These are phyloP conservation scores for Penicillium sp. DNA, from an alignment of 2,329 filamentous ascomycete genomes.

Conservation along the genomic window DNA sequence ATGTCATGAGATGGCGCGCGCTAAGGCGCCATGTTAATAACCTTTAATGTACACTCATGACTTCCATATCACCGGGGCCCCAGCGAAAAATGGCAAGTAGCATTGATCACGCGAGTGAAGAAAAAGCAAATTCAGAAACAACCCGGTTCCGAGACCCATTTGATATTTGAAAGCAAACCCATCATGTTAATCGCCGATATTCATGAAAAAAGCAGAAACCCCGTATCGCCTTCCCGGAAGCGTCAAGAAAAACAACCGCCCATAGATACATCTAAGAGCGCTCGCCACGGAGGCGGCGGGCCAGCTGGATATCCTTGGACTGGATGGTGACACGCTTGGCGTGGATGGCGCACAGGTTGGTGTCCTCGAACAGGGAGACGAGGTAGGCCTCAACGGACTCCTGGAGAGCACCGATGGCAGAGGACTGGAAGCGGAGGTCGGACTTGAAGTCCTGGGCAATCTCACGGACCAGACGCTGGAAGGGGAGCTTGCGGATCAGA, in stretches of 20 bases:
- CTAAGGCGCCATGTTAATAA: conserved; percentile 29
- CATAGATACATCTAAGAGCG: conserved; percentile 62
- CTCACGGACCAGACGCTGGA: conserved; percentile 96
- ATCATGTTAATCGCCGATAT: conserved; percentile 45
- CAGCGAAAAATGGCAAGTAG: conserved; percentile 22
- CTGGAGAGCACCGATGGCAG: conserved; percentile 94
- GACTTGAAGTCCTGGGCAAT: conserved; percentile 96
- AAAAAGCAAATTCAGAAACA: conserved; percentile 33
- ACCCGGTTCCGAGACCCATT: conserved; percentile 40
- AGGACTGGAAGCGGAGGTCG: conserved; percentile 95
- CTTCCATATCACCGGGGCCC: conserved; percentile 14
- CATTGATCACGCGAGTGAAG: conserved; percentile 30
- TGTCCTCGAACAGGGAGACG: conserved; percentile 96
- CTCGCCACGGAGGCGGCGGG: conserved; percentile 91
- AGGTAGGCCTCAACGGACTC: conserved; percentile 99
- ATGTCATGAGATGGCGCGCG: conserved; percentile 35
- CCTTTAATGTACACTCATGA: conserved; percentile 38
- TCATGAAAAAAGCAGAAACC: conserved; percentile 40
- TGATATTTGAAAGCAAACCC: conserved; percentile 43
- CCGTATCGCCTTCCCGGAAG: conserved; percentile 43
- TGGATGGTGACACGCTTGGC: conserved; percentile 98
- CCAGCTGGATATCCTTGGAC: conserved; percentile 92
- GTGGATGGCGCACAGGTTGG: conserved; percentile 97
- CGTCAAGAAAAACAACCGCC: conserved; percentile 33
- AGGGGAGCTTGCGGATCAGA: conserved; percentile 93